A percentile compares a stretch with the other conserved stretches of the same genome.
phyloP scores from a whole-genome alignment of 371 early-diverging fungal genomes.

The Mucor plumbeus region DNA sequence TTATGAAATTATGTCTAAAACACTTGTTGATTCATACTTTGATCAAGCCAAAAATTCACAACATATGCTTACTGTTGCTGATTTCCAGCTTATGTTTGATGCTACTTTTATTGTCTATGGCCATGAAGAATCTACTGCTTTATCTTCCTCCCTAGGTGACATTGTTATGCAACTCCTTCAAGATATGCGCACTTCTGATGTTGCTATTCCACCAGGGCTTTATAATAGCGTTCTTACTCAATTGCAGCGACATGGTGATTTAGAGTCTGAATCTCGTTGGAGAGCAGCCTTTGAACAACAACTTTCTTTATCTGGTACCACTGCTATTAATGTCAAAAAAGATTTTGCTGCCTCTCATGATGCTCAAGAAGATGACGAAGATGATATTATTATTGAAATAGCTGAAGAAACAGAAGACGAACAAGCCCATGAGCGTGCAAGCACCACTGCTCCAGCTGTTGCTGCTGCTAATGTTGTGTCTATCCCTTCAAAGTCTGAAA shows the following conservation, averaged over 20 bases:
- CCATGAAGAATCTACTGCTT: conserved; percentile 7
- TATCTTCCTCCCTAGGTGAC: conserved; percentile 11
- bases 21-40: conserved; percentile 15
- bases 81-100: conserved; percentile 24
- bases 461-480: not conserved
- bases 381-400: conserved; percentile 21
- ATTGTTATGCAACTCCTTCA: conserved; percentile 14
- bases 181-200: conserved; percentile 11
- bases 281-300: conserved; percentile 15
- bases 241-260: conserved; percentile 14
- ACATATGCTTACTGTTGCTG: conserved; percentile 11
- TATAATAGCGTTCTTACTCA: conserved; percentile 11
- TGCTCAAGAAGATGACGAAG: conserved; percentile 14
- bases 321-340: not conserved
- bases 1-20: conserved; percentile 13
- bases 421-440: not conserved
- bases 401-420: conserved; percentile 6
- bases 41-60: conserved; percentile 2
- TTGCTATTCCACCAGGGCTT: not conserved
- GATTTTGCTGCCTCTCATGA: not conserved
- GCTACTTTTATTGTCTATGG: conserved; percentile 23
- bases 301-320: not conserved
- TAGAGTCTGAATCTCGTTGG: conserved; percentile 19
- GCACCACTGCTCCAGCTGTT: not conserved
- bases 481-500: conserved; percentile 5